Evolutionary conservation across 1,284 basidiomycete genomes (phyloP).

Genomic region (Austroboletus olivaceoglutinosus): DNA sequence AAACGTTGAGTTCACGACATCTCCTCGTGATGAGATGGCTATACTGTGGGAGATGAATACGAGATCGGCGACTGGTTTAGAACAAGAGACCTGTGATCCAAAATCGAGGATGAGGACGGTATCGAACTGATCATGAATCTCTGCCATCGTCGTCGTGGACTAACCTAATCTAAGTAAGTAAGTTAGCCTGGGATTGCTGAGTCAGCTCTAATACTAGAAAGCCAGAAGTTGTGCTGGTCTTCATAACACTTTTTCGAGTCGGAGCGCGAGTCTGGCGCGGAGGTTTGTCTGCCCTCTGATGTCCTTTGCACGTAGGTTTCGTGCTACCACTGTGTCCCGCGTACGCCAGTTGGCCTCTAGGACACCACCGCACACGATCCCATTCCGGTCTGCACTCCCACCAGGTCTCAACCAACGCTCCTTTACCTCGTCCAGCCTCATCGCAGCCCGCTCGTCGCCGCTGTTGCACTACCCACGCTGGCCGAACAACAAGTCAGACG

Average conservation of each 20-base stretch:
- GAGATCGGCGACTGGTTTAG: conserved; percentile 3
- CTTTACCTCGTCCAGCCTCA: conserved; percentile 21
- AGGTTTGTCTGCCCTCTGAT: conserved; percentile 20
- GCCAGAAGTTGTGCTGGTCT: neutral
- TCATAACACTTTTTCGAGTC: conserved; percentile 1
- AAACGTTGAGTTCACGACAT: conserved; percentile 97
- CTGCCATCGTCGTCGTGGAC: conserved; percentile 53
- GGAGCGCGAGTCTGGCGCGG: conserved; percentile 9
- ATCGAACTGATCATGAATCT: conserved; percentile 95
- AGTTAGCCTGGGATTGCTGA: neutral
- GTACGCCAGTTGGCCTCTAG: conserved; percentile 13
- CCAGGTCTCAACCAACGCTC: conserved; percentile 5
- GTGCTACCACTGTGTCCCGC: conserved; percentile 9
- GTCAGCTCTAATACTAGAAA: neutral
- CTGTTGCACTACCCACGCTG: conserved; percentile 28
- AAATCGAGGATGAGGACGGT: conserved; percentile 98
- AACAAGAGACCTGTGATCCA: conserved; percentile 79
- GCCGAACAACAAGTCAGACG: conserved; percentile 26
- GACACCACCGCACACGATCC: conserved; percentile 11
- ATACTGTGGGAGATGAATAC: conserved; percentile 55
- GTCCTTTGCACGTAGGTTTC: conserved; percentile 21
- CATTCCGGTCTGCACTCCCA: conserved; percentile 4
- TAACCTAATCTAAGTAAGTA: no score
- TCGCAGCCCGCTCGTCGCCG: conserved; percentile 21
- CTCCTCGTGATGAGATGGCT: conserved; percentile 97